phyloP scores from a whole-genome alignment of 2,329 filamentous ascomycete genomes.

The Colletotrichum echinochloae region DNA sequence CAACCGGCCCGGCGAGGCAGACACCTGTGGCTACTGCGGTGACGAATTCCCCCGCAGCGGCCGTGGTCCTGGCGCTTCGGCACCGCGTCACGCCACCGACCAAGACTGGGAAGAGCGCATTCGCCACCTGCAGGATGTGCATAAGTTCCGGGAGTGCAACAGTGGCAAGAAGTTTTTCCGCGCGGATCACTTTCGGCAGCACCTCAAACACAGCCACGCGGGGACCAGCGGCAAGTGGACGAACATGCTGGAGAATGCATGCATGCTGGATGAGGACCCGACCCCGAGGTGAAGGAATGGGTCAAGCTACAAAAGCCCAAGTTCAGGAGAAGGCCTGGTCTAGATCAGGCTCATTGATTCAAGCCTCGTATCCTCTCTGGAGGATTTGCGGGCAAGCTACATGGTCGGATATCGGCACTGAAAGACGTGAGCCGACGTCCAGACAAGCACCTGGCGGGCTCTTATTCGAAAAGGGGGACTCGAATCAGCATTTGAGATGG shows the following conservation, averaged over 20 bases:
- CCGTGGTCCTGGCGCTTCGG: constrained; percentile 52
- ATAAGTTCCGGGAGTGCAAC: constrained; percentile 99
- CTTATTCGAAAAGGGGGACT: neutral
- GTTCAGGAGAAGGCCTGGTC: no score
- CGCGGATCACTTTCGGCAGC: constrained; percentile 97
- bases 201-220: constrained; percentile 96
- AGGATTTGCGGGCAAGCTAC: neutral
- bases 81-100: constrained; percentile 70
- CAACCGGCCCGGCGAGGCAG: constrained; percentile 72
- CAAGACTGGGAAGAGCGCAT: constrained; percentile 90
- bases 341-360: neutral
- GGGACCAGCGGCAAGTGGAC: constrained; percentile 99
- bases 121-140: constrained; percentile 87
- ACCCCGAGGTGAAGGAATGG: constrained; percentile 52
- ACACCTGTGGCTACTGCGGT: constrained; percentile 95
- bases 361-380: no score
- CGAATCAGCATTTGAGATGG: neutral
- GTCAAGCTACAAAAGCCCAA: no score
- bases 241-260: constrained; percentile 95
- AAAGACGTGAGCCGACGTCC: neutral
- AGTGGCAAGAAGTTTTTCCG: constrained; percentile 98
- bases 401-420: neutral
- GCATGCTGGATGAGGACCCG: constrained; percentile 89
- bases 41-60: constrained; percentile 80
- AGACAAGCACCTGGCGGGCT: neutral